phyloP scores from a whole-genome alignment of 208 protist genomes.

The Acanthamoeba culbertsoni region DNA sequence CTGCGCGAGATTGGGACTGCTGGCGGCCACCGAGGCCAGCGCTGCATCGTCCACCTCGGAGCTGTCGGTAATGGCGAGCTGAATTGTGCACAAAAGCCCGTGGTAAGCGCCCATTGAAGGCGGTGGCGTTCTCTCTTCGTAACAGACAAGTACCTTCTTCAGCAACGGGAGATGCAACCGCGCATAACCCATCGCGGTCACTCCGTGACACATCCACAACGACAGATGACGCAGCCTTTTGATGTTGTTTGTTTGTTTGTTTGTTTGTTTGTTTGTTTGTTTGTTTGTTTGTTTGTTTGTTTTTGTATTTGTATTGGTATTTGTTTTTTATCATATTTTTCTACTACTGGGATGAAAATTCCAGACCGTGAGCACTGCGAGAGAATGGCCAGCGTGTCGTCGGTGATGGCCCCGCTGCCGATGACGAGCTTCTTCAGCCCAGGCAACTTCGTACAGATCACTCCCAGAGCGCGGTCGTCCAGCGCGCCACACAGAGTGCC shows the following conservation, averaged over 20 bases:
- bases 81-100: not conserved
- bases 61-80: not conserved
- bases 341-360: not conserved
- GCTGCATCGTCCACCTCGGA: not conserved
- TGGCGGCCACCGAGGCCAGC: not conserved
- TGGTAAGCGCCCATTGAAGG: not conserved
- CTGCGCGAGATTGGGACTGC: not conserved
- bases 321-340: too few species aligned
- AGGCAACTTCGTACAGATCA: not conserved
- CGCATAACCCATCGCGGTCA: not conserved
- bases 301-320: too few species aligned
- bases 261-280: too few species aligned
- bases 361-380: not conserved
- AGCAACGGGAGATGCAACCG: not conserved
- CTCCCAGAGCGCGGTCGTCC: not conserved
- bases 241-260: too few species aligned
- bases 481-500: not conserved
- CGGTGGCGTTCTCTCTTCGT: too few species aligned
- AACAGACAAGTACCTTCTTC: not conserved
- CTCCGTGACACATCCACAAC: not conserved
- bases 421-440: not conserved
- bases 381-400: not conserved
- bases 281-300: too few species aligned
- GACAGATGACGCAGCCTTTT: not conserved
- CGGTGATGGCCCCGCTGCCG: not conserved